A percentile compares a stretch with the other conserved stretches of the same genome.
Conservation (phyloP, 225 moss, liverwort and hornwort genomes). For the Marchantia paleacea region DNA sequence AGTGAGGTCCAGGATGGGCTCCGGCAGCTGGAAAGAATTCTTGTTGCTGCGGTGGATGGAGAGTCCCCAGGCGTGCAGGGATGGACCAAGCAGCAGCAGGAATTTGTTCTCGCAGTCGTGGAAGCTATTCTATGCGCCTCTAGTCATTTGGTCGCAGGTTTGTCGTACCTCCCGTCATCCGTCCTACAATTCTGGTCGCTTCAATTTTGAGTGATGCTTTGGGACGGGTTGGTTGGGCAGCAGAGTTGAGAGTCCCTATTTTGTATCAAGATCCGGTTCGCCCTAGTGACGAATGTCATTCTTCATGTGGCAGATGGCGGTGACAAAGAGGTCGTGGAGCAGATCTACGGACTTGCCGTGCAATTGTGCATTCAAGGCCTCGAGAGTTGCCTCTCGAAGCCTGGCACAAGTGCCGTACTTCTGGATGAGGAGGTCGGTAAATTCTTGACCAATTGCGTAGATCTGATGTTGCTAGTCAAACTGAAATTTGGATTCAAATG, state of each 20-base stretch:
- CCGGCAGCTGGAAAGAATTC: slow-evolving; percentile 68
- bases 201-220: neutral
- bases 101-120: slow-evolving; percentile 70
- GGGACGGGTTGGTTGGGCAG: neutral
- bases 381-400: slow-evolving; percentile 59
- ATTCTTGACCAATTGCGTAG: neutral
- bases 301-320: slow-evolving; percentile 61
- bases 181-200: neutral
- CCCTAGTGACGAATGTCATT: neutral
- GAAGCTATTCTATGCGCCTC: slow-evolving; percentile 80
- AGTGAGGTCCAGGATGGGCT: slow-evolving; percentile 82
- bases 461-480: neutral
- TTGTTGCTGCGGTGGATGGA: slow-evolving; percentile 67
- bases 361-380: slow-evolving; percentile 83
- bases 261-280: neutral
- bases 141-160: slow-evolving; percentile 94
- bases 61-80: slow-evolving; percentile 50
- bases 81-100: slow-evolving; percentile 87
- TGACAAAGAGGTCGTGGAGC: slow-evolving; percentile 81
- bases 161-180: neutral
- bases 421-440: slow-evolving; percentile 57
- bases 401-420: slow-evolving; percentile 35
- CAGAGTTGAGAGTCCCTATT: neutral
- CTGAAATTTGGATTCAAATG: neutral
- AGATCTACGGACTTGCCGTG: slow-evolving; percentile 76